Percentiles rank a stretch among this genome's conserved stretches.
Evolutionary conservation across 139 green algal genomes (phyloP).

Genomic region (Zygnema cylindricum): DNA sequence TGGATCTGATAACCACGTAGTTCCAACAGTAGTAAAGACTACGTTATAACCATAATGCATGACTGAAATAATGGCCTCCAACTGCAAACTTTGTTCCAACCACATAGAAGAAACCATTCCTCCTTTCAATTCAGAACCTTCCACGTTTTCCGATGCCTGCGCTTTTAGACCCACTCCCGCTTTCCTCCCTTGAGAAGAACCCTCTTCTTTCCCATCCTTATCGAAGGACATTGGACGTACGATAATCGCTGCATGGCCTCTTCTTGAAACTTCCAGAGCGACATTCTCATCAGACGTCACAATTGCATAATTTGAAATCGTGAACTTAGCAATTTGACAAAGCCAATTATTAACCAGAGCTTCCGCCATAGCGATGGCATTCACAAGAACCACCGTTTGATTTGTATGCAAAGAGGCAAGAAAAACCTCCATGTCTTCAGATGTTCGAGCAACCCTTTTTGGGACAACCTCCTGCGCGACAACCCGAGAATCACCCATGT

Average conservation of each 20-base stretch:
- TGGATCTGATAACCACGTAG: background rate
- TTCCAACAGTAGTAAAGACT: background rate
- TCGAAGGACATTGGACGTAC: background rate
- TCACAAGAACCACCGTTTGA: background rate
- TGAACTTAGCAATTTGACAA: background rate
- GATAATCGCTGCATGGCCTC: background rate
- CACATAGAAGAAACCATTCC: background rate
- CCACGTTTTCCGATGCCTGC: background rate
- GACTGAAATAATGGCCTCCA: constrained; percentile 24
- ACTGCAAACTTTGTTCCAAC: background rate
- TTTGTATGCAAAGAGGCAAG: background rate
- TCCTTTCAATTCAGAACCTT: background rate
- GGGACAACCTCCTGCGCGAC: background rate
- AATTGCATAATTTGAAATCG: background rate
- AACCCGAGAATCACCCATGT: too few relatives aligned
- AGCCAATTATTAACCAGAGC: background rate
- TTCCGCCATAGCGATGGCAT: background rate
- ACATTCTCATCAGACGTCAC: background rate
- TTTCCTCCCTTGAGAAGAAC: background rate
- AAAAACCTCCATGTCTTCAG: background rate
- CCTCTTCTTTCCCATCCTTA: background rate
- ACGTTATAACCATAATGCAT: constrained; percentile 28
- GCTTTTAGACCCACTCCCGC: background rate
- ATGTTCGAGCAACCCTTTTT: background rate
- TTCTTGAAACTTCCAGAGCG: background rate